Evolutionary conservation across 2,329 filamentous ascomycete genomes (phyloP).

Genomic region (Alternaria consortialis): DNA sequence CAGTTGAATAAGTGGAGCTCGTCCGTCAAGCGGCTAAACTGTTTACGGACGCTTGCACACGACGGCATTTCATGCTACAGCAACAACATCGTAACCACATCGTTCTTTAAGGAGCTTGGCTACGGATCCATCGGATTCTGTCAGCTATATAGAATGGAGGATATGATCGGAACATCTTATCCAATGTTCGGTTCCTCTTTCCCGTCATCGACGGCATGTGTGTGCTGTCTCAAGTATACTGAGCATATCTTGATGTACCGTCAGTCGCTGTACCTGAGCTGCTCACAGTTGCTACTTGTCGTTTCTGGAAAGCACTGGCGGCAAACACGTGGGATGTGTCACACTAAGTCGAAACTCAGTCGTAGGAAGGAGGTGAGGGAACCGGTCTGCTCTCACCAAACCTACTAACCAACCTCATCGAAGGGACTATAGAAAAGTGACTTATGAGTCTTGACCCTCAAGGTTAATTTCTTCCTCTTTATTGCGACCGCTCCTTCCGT

Average conservation of each 20-base stretch:
- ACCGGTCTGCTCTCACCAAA: neutral
- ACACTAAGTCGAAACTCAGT: neutral
- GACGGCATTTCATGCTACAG: conserved; percentile 3
- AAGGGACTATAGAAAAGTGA: neutral
- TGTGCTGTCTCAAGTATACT: neutral
- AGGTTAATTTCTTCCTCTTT: neutral
- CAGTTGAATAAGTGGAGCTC: conserved; percentile 10
- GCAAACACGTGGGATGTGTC: neutral
- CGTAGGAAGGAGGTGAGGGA: neutral
- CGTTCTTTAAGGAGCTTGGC: neutral
- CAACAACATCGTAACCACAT: neutral
- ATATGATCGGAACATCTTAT: neutral
- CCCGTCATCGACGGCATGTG: neutral
- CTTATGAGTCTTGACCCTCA: neutral
- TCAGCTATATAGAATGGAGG: neutral
- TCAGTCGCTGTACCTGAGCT: neutral
- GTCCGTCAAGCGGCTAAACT: conserved; percentile 32
- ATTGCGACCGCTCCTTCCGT: neutral
- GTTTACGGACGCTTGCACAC: conserved; percentile 21
- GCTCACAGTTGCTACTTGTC: neutral
- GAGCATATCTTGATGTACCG: neutral
- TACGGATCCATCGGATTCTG: neutral
- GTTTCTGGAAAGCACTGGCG: neutral
- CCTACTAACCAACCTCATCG: neutral
- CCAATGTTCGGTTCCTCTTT: neutral